Percentiles rank a stretch among this genome's conserved stretches.
phyloP scores from a whole-genome alignment of 176 grass and related monocot species.

The Phoenix dactylifera region DNA sequence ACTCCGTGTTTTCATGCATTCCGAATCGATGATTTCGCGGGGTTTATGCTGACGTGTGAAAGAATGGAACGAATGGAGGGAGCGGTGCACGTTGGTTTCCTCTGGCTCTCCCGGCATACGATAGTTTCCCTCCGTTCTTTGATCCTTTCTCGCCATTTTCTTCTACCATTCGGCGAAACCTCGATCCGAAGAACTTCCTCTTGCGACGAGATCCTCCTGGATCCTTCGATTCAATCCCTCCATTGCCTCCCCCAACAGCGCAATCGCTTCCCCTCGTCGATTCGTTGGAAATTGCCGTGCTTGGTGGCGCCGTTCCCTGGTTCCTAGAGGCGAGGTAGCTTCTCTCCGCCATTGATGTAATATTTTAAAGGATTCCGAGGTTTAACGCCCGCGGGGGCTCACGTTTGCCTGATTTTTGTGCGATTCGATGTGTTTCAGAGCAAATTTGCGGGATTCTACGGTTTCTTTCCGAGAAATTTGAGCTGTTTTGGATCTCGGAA shows the following conservation, averaged over 20 bases:
- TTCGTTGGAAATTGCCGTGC: background rate
- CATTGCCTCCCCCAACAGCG: background rate
- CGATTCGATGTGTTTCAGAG: background rate
- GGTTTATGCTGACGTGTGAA: no score
- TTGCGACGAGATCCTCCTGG: background rate
- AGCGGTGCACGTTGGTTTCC: no score
- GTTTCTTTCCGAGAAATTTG: background rate
- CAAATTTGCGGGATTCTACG: background rate
- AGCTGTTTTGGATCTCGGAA: conserved; percentile 4
- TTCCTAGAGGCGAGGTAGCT: background rate
- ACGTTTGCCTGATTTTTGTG: no score
- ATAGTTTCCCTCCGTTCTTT: background rate
- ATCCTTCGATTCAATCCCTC: conserved; percentile 3
- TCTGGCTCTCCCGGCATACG: no score
- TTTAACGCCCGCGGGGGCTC: no score
- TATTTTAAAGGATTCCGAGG: no score
- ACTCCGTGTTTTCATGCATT: no score
- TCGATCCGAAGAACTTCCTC: background rate
- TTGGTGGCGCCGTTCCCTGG: conserved; percentile 3
- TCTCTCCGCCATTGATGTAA: background rate
- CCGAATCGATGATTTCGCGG: no score
- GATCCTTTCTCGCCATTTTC: background rate
- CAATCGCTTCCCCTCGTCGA: conserved; percentile 7
- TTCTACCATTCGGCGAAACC: background rate
- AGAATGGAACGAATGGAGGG: no score